Evolutionary conservation across 257 asterid genomes (phyloP), one percentile per base, ranked within the genome.

Genomic region (Fraxinus excelsior): DNA sequence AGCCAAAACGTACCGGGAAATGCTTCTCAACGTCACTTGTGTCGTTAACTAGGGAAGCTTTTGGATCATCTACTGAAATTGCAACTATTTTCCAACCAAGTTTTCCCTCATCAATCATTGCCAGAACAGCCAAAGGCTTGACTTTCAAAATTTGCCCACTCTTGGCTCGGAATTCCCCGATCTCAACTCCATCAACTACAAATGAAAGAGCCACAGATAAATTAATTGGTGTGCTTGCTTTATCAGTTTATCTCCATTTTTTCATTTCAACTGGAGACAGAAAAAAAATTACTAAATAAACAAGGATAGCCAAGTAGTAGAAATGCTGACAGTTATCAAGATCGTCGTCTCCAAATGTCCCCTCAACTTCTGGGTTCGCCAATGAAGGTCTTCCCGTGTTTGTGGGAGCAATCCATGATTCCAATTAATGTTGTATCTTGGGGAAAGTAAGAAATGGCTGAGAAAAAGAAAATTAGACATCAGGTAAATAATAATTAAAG

Each of bases 81-180:
- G 99, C 98, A 74, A 96, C 87, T 38, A 96, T 90, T 82, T 96
- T 96, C 98, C 98, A 93, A 90, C 91, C 99, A 71, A 91, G 96
- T 82, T 96, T 98, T 72, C 97, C 99, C 75, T 93, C 99, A 73
- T 96, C 99, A 70, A 91, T 91, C 99, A 96, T 96, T 26, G 99
- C 99, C 74, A 96, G 80, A 64, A 97, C 97, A 69, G 88, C 98
- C 87, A 96, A 72, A n/a, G 99, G 99, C 88, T 93, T 96, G 80
- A 96, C 97, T 82, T 87, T 93, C 87, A 93, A 72, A 51, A 96
- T 86, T 81, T 96, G 86, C 76, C 98, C 98, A 71, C 91, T 88
- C 82, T 84, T 86, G 23, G 75, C 94, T 79, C 79, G 94, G 81
- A 53, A 84, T 7, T 86, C 94, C 51, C 99, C 98, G 73, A 93